Percentiles rank a stretch among this genome's conserved stretches.
These are phyloP conservation scores for Amphichorda felina DNA, from an alignment of 2,329 filamentous ascomycete genomes.

Conservation along the genomic window DNA sequence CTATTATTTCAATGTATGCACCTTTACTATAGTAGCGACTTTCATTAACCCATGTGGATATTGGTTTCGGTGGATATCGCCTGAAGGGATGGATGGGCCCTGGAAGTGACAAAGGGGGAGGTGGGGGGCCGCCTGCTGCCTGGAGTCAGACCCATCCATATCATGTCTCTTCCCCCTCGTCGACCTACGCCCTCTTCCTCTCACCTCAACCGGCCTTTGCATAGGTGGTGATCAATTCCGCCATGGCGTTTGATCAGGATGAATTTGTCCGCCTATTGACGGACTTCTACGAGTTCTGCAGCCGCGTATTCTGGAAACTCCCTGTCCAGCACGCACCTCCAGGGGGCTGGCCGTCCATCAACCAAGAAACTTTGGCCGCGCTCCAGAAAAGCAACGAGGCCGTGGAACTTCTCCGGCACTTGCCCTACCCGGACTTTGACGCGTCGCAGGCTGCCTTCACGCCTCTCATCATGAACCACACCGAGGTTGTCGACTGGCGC, in stretches of 20 bases:
- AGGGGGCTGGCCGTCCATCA: slow-evolving; percentile 7
- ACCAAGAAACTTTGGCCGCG: slow-evolving; percentile 4
- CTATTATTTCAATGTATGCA: too few relatives aligned
- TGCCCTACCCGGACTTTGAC: slow-evolving; percentile 5
- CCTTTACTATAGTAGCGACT: too few relatives aligned
- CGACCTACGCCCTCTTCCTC: too few relatives aligned
- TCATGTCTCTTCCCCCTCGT: too few relatives aligned
- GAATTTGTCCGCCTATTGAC: slow-evolving; percentile 8
- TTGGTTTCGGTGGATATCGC: too few relatives aligned
- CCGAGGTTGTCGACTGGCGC: slow-evolving; percentile 3
- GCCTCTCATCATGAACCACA: slow-evolving; percentile 3
- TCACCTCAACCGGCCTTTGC: too few relatives aligned
- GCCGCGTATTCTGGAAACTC: slow-evolving; percentile 7
- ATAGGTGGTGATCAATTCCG: too few relatives aligned
- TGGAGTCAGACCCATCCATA: too few relatives aligned
- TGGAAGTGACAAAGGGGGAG: too few relatives aligned
- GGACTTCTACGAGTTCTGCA: slow-evolving; percentile 9
- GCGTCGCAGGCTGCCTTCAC: not conserved
- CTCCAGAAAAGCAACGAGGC: slow-evolving; percentile 5
- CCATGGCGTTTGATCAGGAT: not conserved
- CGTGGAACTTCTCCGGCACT: slow-evolving; percentile 7
- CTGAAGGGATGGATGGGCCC: too few relatives aligned
- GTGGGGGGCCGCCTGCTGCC: too few relatives aligned
- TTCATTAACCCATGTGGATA: too few relatives aligned
- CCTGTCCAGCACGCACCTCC: not conserved